phyloP scores from a whole-genome alignment of 2,329 filamentous ascomycete genomes.

The Endothia cerciana region DNA sequence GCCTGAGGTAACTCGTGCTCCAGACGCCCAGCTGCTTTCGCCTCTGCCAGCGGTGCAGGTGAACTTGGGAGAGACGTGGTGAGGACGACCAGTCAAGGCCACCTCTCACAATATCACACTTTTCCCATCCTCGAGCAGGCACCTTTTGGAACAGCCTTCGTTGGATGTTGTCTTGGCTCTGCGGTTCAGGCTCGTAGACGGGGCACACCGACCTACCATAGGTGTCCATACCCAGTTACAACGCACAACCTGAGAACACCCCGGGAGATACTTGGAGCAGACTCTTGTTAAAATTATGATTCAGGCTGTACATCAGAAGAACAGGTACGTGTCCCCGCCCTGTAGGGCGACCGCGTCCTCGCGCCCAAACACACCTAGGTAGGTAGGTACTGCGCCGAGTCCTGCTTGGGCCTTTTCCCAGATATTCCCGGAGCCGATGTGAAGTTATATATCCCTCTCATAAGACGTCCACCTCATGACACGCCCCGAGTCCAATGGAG shows the following conservation, averaged over 20 bases:
- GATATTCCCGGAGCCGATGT: background rate
- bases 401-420: background rate
- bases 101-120: too few species aligned
- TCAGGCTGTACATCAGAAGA: background rate
- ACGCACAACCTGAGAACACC: background rate
- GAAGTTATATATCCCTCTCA: background rate
- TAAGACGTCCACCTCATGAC: background rate
- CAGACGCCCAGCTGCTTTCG: too few species aligned
- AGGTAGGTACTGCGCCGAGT: background rate
- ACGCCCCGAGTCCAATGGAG: background rate
- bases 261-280: background rate
- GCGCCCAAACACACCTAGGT: background rate
- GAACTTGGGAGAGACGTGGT: too few species aligned
- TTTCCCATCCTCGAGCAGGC: too few species aligned
- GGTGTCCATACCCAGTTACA: too few species aligned
- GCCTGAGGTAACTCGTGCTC: too few species aligned
- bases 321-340: background rate
- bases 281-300: slow-evolving; percentile 3
- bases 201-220: too few species aligned
- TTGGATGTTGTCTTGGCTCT: too few species aligned
- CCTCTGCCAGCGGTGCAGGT: too few species aligned
- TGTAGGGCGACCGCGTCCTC: background rate
- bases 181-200: too few species aligned
- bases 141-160: too few species aligned
- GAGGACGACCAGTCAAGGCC: too few species aligned